Conservation (phyloP, 257 asterid species). For the Scutellaria barbata region DNA sequence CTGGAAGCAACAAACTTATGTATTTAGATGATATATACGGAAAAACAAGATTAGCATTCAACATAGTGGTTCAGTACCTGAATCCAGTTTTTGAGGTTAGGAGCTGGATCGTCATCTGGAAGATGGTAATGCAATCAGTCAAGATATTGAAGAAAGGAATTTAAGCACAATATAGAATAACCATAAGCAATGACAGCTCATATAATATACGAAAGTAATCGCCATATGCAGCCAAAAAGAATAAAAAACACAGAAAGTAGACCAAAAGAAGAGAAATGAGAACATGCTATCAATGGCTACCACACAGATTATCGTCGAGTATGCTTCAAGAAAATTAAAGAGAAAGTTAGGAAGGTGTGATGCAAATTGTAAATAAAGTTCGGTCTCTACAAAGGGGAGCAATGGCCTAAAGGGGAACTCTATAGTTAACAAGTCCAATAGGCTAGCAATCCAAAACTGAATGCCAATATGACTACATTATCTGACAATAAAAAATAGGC, state of each 20-base stretch:
- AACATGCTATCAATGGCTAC: constrained; percentile 22
- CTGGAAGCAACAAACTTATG: constrained; percentile 46
- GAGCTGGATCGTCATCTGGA: constrained; percentile 90
- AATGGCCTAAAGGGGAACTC: background rate
- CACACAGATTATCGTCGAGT: background rate
- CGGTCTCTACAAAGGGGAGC: background rate
- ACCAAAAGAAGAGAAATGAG: background rate
- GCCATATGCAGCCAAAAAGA: background rate
- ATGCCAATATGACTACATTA: background rate
- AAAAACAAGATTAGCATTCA: constrained; percentile 34
- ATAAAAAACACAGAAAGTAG: background rate
- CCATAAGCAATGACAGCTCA: background rate
- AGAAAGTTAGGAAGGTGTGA: too few species aligned
- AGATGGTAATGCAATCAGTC: constrained; percentile 38
- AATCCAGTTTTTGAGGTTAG: constrained; percentile 98
- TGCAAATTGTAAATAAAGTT: background rate
- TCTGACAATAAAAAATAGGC: background rate
- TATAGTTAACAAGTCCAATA: background rate
- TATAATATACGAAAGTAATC: constrained; percentile 12
- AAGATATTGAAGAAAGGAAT: constrained; percentile 28
- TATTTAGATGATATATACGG: constrained; percentile 33
- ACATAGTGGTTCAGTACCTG: constrained; percentile 60
- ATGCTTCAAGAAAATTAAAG: too few species aligned
- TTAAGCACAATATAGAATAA: constrained; percentile 15
- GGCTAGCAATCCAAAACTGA: constrained; percentile 5